These are phyloP conservation scores for Pichia sp. DNA, from an alignment of 1,139 yeast species.

Conservation along the genomic window DNA sequence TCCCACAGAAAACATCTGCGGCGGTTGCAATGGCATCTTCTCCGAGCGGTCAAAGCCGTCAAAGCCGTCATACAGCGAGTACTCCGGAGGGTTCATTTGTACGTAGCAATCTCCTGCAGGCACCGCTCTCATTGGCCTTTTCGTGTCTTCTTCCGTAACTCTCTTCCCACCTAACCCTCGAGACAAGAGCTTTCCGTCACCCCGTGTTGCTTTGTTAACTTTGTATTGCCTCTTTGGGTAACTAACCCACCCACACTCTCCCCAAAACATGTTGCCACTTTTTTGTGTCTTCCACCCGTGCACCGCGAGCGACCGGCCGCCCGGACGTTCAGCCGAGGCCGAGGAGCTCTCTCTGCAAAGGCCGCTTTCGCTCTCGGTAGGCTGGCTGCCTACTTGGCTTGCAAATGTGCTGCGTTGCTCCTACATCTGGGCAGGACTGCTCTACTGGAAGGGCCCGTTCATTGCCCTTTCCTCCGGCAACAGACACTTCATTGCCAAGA, in stretches of 20 bases:
- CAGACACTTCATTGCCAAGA: background rate
- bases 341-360: too few relatives aligned
- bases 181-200: too few relatives aligned
- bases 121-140: background rate
- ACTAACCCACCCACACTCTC: too few relatives aligned
- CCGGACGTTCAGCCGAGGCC: too few relatives aligned
- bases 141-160: background rate
- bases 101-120: background rate
- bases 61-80: background rate
- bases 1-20: background rate
- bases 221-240: too few relatives aligned
- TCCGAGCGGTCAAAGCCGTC: background rate
- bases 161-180: background rate
- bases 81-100: background rate
- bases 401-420: background rate
- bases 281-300: background rate
- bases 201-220: too few relatives aligned
- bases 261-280: too few relatives aligned
- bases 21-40: background rate
- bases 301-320: background rate
- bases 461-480: background rate
- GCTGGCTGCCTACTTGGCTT: background rate
- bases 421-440: background rate
- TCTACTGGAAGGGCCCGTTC: background rate
- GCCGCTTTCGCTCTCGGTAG: background rate